phyloP scores from a whole-genome alignment of 495 filamentous ascomycete genomes.

The Talaromyces adpressus region DNA sequence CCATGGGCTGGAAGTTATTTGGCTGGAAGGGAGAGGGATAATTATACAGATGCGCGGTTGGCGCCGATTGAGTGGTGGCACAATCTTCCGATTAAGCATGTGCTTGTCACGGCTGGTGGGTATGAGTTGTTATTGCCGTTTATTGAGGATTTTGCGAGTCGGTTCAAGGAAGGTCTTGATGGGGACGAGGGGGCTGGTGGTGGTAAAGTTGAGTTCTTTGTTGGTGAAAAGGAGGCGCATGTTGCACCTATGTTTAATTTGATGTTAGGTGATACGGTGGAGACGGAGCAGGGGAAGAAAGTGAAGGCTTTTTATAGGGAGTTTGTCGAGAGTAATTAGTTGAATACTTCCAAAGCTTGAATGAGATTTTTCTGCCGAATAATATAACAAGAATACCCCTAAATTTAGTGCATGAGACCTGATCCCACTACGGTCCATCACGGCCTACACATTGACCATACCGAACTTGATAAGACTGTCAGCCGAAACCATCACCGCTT shows the following conservation, averaged over 20 bases:
- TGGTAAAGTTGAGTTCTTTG: slow-evolving; percentile 25
- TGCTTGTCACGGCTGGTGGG: slow-evolving; percentile 48
- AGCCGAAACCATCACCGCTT: neutral
- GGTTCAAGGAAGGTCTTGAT: slow-evolving; percentile 18
- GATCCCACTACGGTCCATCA: neutral
- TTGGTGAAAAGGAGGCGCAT: slow-evolving; percentile 34
- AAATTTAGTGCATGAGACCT: neutral
- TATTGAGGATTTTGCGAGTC: slow-evolving; percentile 44
- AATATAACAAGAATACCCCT: neutral
- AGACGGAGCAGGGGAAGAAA: slow-evolving; percentile 34
- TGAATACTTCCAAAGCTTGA: neutral
- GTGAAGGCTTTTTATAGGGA: slow-evolving; percentile 25
- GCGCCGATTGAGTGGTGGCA: slow-evolving; percentile 50
- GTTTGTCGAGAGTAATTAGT: slow-evolving; percentile 8
- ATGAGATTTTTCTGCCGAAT: neutral
- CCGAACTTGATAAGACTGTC: neutral
- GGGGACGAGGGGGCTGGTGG: neutral
- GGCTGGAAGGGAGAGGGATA: slow-evolving; percentile 35
- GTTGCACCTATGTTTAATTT: slow-evolving; percentile 38
- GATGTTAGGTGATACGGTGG: slow-evolving; percentile 25
- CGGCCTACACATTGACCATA: neutral
- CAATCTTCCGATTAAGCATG: slow-evolving; percentile 32
- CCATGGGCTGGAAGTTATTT: slow-evolving; percentile 47
- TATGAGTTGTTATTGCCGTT: slow-evolving; percentile 55
- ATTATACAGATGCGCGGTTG: slow-evolving; percentile 46